Evolutionary conservation across 2,329 filamentous ascomycete species (phyloP).

Genomic region (Pezicula radicicola): DNA sequence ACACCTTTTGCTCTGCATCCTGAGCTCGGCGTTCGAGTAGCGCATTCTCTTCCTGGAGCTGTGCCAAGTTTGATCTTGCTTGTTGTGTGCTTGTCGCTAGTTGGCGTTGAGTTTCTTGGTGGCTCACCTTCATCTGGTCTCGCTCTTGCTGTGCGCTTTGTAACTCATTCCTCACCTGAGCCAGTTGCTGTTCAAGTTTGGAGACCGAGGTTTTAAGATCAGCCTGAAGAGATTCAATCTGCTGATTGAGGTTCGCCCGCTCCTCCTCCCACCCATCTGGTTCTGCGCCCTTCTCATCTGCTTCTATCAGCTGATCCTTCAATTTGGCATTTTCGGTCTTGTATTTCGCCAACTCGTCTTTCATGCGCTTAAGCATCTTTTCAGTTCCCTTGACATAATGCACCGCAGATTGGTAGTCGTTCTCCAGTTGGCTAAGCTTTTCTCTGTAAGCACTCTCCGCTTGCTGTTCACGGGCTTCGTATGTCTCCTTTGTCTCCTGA

Average conservation of each 20-base stretch:
- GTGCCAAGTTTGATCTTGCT: conserved; percentile 68
- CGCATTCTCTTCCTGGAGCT: conserved; percentile 78
- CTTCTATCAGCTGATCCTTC: conserved; percentile 73
- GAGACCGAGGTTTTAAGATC: conserved; percentile 64
- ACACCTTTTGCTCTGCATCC: conserved; percentile 92
- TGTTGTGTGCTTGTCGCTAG: conserved; percentile 52
- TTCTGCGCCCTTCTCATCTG: conserved; percentile 50
- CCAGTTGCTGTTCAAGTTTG: conserved; percentile 70
- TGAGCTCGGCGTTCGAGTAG: conserved; percentile 78
- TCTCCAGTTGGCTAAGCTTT: conserved; percentile 89
- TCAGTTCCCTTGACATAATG: conserved; percentile 98
- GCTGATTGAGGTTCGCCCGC: conserved; percentile 61
- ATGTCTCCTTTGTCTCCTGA: conserved; percentile 77
- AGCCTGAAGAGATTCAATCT: conserved; percentile 66
- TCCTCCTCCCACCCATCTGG: conserved; percentile 72
- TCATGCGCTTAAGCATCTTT: conserved; percentile 98
- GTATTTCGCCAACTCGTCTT: conserved; percentile 91
- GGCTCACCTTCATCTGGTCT: conserved; percentile 57
- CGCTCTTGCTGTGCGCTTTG: conserved; percentile 63
- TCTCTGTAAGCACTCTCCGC: conserved; percentile 88
- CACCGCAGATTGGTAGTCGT: conserved; percentile 95
- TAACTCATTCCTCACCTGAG: conserved; percentile 67
- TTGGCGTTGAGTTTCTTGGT: conserved; percentile 52
- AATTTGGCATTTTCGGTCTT: conserved; percentile 83
- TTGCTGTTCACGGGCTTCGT: conserved; percentile 78